Conservation (phyloP, 2,329 filamentous ascomycete species). For the Aspergillus chevalieri region DNA sequence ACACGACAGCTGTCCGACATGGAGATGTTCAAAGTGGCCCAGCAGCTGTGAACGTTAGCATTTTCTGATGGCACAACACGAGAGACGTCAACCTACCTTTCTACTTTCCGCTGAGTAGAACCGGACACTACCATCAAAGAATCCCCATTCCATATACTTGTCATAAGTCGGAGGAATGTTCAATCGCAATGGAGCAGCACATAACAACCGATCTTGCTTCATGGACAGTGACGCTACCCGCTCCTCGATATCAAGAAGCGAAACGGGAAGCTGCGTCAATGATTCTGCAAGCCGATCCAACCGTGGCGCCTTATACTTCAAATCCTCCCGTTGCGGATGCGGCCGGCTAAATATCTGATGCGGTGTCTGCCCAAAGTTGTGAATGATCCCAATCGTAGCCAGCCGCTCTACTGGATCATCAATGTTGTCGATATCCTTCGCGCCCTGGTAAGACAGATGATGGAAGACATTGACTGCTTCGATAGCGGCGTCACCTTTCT, state of each 20-base stretch:
- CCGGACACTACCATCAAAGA: slow-evolving; percentile 83
- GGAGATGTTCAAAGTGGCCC: slow-evolving; percentile 87
- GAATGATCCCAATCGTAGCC: slow-evolving; percentile 90
- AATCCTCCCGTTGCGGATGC: slow-evolving; percentile 70
- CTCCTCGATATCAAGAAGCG: slow-evolving; percentile 70
- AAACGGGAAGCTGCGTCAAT: slow-evolving; percentile 70
- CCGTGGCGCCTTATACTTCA: slow-evolving; percentile 58
- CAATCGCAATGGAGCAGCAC: slow-evolving; percentile 73
- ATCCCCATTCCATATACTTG: slow-evolving; percentile 93
- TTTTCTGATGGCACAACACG: background rate
- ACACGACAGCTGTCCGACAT: slow-evolving; percentile 81
- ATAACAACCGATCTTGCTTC: slow-evolving; percentile 76
- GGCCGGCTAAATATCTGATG: slow-evolving; percentile 83
- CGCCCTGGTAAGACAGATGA: slow-evolving; percentile 88
- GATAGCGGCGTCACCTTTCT: slow-evolving; percentile 83
- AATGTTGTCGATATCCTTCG: slow-evolving; percentile 86
- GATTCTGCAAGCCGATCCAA: slow-evolving; percentile 73
- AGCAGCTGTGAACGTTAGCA: slow-evolving; percentile 46
- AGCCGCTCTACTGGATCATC: slow-evolving; percentile 78
- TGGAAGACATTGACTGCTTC: slow-evolving; percentile 95
- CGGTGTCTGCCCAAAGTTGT: slow-evolving; percentile 97
- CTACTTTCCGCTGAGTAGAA: slow-evolving; percentile 83
- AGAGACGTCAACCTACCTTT: slow-evolving; percentile 45
- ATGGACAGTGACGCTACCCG: slow-evolving; percentile 71
- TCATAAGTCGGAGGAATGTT: slow-evolving; percentile 84